Evolutionary conservation across 2,329 filamentous ascomycete species (phyloP), one percentile per base, ranked within the genome.

Genomic region (Nemania bipapillata): DNA sequence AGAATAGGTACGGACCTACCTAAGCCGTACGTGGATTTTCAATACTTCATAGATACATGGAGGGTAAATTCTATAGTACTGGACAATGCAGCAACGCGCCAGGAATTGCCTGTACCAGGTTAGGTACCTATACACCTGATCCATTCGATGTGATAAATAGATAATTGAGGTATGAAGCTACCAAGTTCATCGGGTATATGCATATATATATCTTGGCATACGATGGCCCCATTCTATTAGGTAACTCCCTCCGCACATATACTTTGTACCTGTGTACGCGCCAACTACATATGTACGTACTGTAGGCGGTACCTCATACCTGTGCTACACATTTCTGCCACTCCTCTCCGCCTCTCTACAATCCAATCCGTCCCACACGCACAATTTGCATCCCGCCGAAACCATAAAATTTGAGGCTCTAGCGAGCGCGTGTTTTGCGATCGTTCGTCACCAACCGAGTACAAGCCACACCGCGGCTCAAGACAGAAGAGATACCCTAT

Each of bases 361-460:
- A 62, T 32, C 24, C 59, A 37, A 49, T 24, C 58, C 47, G 28
- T 35, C 49, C 69, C 72, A 68, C 75, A 73, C 76, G 69, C 75
- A 76, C 73, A 73, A 74, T 74, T 73, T 73, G 70, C 70, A 75
- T 74, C 70, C 73, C 73, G 72, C 70, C 63, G 69, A 77, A 77
- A 73, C 73, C 70, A 65, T 70, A 75, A 77, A 77, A 75, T 75
- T 74, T 73, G 62, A 73, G 63, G 66, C 63, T 58, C 69, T 55
- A 45, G 65, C 63, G 63, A 68, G 57, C 63, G 66, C 66, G 63
- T 65, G 28, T 60, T 57, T 62, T 67, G 66, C 65, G 63, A 71
- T 66, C 54, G 57, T 65, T 69, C 58, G 69, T 66, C 61, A 66
- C 65, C 50, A 30, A 52, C 37, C 63, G 40, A 63, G 55, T 66